Evolutionary conservation across 169 alveolate genomes (phyloP).

Genomic region (Neospora caninum): DNA sequence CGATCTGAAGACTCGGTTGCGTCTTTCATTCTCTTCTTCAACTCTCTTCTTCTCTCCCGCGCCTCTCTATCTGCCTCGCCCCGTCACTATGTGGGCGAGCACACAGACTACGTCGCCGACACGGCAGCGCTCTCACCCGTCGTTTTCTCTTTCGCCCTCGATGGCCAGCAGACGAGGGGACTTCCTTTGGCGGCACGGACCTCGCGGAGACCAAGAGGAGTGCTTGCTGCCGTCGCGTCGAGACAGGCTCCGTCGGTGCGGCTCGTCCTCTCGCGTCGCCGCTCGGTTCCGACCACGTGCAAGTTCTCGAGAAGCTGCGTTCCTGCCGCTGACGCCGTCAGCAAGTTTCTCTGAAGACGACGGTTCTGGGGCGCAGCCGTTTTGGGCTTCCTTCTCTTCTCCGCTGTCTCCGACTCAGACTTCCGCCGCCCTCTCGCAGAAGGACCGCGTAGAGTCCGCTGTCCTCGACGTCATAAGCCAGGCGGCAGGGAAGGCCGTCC

Average conservation of each 20-base stretch:
- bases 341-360: background rate
- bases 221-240: background rate
- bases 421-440: background rate
- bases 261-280: background rate
- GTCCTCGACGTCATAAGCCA: background rate
- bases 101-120: background rate
- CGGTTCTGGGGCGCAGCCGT: background rate
- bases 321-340: background rate
- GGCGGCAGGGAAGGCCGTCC: constrained; percentile 19
- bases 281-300: too few relatives aligned
- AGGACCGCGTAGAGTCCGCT: background rate
- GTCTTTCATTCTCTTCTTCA: too few relatives aligned
- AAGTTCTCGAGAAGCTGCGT: background rate
- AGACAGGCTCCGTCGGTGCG: background rate
- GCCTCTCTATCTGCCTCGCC: too few relatives aligned
- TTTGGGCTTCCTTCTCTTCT: background rate
- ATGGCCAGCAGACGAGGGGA: background rate
- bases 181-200: background rate
- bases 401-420: background rate
- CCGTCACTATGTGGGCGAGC: background rate
- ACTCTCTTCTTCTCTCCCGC: too few relatives aligned
- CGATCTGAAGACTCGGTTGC: too few relatives aligned
- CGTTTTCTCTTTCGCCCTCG: background rate
- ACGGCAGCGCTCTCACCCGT: background rate
- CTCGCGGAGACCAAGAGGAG: background rate